Base-by-base conservation (phyloP, 1,284 basidiomycete genomes). In the Meira miltonrushii region DNA sequence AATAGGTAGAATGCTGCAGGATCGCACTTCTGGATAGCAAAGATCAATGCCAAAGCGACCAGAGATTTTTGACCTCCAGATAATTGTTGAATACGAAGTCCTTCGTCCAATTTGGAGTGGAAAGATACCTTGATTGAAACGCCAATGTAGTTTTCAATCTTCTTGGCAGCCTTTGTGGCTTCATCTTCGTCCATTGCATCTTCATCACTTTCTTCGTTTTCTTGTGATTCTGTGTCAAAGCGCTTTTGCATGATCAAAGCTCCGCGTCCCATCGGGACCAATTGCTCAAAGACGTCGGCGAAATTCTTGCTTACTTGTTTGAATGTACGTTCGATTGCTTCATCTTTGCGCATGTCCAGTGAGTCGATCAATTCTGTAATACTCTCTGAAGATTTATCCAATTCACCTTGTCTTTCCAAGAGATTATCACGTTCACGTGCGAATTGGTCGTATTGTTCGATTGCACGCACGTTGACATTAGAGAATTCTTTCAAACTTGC, bases 1-100 rank as follows among this genome's bases (percentile, higher is more conserved):
- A 98, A 98, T n/a, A 99, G 83, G 80, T 98, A 98, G 82, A 99
- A 99, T 0, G 95, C 95, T 0, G 95, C 95, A 0, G 95, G 95
- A 75, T 99, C 95, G 79, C 93, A 97, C 80, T 95, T 96, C 79
- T 99, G 95, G 70, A 98, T 98, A 8, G 94, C 92, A 75, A 98
- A 98, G 17, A 99, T 93, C 38, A 90, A 88, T 1, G 95, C 92
- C 28, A 99, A 85, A 0, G 95, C 95, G 3, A 98, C 95, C 11
- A 99, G 82, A 1, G 92, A 93, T 78, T 98, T 98, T 74, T 99
- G 95, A 7, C 95, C 95, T 55, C 95, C 95, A 1, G 93, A 96
- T 5, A 99, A 81, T 78, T 99, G 95, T 77, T 95, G 92, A 71
- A 99, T 95, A 56, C 91, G 85, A 62, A 96, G 82, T 0, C 94